Percentiles rank a stretch among this genome's conserved stretches.
phyloP scores from a whole-genome alignment of 2,329 filamentous ascomycete species.

The Pleomassaria siparia region DNA sequence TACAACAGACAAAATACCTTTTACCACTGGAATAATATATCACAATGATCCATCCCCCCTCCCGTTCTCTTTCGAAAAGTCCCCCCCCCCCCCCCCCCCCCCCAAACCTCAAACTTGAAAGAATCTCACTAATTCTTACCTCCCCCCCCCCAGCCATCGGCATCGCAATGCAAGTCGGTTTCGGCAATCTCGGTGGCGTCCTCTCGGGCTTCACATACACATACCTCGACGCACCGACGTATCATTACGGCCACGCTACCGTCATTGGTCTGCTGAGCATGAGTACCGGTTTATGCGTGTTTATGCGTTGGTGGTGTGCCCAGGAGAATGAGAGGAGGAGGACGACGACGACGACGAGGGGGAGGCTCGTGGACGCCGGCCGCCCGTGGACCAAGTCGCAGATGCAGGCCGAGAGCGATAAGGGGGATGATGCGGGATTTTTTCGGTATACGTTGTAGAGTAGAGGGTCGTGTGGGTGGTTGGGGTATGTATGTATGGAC shows the following conservation, averaged over 20 bases:
- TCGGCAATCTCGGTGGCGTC: slow-evolving; percentile 50
- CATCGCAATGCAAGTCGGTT: slow-evolving; percentile 56
- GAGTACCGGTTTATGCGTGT: slow-evolving; percentile 49
- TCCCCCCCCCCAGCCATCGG: too few relatives aligned
- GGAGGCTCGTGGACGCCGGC: slow-evolving; percentile 3
- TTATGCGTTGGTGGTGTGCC: slow-evolving; percentile 60
- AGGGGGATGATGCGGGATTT: slow-evolving; percentile 55
- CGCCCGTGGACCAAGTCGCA: slow-evolving; percentile 39
- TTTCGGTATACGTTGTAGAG: slow-evolving; percentile 34
- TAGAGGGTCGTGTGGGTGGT: too few relatives aligned
- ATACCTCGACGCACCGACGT: slow-evolving; percentile 42
- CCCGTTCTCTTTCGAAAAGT: too few relatives aligned
- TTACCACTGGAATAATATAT: too few relatives aligned
- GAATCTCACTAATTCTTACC: too few relatives aligned
- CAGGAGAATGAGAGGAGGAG: slow-evolving; percentile 58
- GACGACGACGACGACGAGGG: slow-evolving; percentile 45
- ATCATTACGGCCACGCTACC: slow-evolving; percentile 46
- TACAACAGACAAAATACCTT: too few relatives aligned
- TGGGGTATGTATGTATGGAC: too few relatives aligned
- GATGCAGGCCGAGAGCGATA: slow-evolving; percentile 55
- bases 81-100: too few relatives aligned
- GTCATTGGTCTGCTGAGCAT: slow-evolving; percentile 46
- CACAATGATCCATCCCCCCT: too few relatives aligned
- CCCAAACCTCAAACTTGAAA: too few relatives aligned
- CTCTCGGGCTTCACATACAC: slow-evolving; percentile 52